These are phyloP conservation scores for Stephania cephalantha DNA, from an alignment of 164 flowering plant species.

Conservation along the genomic window DNA sequence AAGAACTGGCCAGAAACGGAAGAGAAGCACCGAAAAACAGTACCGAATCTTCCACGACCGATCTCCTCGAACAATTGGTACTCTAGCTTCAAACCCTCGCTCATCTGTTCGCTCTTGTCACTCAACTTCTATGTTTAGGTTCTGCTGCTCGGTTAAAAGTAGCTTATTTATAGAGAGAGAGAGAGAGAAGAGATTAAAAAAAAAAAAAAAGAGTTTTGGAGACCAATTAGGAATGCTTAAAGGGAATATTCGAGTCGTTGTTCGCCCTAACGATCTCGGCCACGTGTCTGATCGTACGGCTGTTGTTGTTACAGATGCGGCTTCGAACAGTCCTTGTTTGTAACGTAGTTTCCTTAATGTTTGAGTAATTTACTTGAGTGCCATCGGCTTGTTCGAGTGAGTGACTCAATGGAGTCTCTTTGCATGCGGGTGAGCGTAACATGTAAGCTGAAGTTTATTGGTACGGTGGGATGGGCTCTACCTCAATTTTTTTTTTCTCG, in stretches of 20 bases:
- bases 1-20: conserved; percentile 26
- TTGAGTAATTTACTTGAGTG: background rate
- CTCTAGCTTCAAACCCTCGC: conserved; percentile 21
- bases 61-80: conserved; percentile 57
- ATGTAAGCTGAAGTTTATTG: too few species aligned
- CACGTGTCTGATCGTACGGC: background rate
- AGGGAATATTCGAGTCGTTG: background rate
- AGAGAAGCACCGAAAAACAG: conserved; percentile 47
- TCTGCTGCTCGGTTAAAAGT: background rate
- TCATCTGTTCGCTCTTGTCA: conserved; percentile 12
- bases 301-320: background rate
- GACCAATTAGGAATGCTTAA: conserved; percentile 3
- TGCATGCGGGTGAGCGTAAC: too few species aligned
- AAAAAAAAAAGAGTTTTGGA: too few species aligned
- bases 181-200: background rate
- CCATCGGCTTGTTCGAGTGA: background rate
- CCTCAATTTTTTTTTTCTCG: too few species aligned
- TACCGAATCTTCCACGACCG: conserved; percentile 68
- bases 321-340: background rate
- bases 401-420: too few species aligned
- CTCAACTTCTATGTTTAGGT: background rate
- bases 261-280: background rate
- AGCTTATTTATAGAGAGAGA: background rate
- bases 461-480: too few species aligned
- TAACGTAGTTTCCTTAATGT: background rate